These are phyloP conservation scores for Discostella pseudostelligera DNA, from an alignment of 108 stramenopile species.

Conservation along the genomic window DNA sequence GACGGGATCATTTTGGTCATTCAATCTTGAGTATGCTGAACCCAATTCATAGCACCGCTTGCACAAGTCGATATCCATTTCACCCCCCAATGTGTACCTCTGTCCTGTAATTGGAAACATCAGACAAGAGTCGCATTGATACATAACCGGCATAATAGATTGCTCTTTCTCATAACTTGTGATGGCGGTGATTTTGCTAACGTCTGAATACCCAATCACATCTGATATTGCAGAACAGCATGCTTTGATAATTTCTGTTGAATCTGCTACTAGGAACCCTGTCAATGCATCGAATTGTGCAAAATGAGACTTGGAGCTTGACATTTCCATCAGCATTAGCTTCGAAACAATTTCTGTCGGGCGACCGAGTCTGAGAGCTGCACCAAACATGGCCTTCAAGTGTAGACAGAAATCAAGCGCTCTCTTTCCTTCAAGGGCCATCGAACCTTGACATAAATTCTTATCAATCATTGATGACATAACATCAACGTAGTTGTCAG, in stretches of 20 bases:
- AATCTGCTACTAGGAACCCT: constrained; percentile 17
- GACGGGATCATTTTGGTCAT: constrained; percentile 40
- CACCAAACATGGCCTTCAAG: constrained; percentile 19
- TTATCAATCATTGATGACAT: constrained; percentile 20
- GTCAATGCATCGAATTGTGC: constrained; percentile 40
- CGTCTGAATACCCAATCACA: constrained; percentile 1
- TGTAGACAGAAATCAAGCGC: constrained; percentile 25
- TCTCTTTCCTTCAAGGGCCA: constrained; percentile 37
- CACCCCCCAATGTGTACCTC: constrained; percentile 64
- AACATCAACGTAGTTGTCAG: constrained; percentile 20
- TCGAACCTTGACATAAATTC: constrained; percentile 22
- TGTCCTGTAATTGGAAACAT: constrained; percentile 60
- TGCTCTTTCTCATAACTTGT: constrained; percentile 16
- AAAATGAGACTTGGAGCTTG: constrained; percentile 19
- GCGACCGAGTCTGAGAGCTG: constrained; percentile 12
- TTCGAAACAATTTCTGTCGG: constrained; percentile 23
- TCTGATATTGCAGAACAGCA: constrained; percentile 30
- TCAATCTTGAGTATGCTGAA: constrained; percentile 46
- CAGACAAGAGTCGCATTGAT: constrained; percentile 77
- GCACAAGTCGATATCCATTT: constrained; percentile 50
- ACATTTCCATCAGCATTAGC: constrained; percentile 41
- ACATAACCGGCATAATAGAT: constrained; percentile 24
- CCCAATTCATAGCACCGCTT: constrained; percentile 58
- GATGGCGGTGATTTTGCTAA: not conserved
- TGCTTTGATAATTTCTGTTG: constrained; percentile 33